These are phyloP conservation scores for Solanum appendiculatum DNA, from an alignment of 257 asterid species.

Conservation along the genomic window DNA sequence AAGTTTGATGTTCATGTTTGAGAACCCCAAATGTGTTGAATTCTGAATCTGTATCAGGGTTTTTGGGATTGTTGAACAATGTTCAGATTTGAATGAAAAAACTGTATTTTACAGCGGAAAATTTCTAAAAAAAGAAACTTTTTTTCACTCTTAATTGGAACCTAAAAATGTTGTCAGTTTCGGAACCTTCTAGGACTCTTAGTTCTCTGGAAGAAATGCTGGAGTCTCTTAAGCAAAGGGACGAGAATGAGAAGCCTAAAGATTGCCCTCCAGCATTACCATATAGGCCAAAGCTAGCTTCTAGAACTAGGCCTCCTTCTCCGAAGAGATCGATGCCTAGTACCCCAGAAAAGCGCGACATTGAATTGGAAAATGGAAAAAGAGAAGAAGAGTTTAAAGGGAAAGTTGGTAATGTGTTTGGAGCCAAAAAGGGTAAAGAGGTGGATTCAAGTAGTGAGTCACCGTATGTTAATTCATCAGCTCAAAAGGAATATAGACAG, in stretches of 20 bases:
- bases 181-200: slow-evolving; percentile 46
- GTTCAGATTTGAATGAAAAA: background rate
- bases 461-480: slow-evolving; percentile 26
- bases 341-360: slow-evolving; percentile 21
- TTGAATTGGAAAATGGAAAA: background rate
- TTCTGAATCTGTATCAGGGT: background rate
- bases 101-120: background rate
- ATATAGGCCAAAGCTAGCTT: slow-evolving; percentile 46
- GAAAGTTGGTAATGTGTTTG: slow-evolving; percentile 30
- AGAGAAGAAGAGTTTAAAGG: slow-evolving; percentile 12
- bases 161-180: slow-evolving; percentile 40
- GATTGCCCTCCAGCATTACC: slow-evolving; percentile 92
- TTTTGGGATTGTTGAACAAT: background rate
- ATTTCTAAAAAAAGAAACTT: background rate
- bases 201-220: slow-evolving; percentile 96
- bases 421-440: slow-evolving; percentile 32
- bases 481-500: slow-evolving; percentile 11
- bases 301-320: slow-evolving; percentile 71
- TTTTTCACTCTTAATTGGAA: background rate
- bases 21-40: background rate
- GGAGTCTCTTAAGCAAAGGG: slow-evolving; percentile 65
- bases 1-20: background rate
- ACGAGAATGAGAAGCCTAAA: slow-evolving; percentile 43
- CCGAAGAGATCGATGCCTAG: slow-evolving; percentile 39
- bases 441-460: slow-evolving; percentile 22